Evolutionary conservation across 768 basidiomycete species (phyloP), one percentile per base, ranked within the genome.

Genomic region (Trichaptum fuscoviolaceum): DNA sequence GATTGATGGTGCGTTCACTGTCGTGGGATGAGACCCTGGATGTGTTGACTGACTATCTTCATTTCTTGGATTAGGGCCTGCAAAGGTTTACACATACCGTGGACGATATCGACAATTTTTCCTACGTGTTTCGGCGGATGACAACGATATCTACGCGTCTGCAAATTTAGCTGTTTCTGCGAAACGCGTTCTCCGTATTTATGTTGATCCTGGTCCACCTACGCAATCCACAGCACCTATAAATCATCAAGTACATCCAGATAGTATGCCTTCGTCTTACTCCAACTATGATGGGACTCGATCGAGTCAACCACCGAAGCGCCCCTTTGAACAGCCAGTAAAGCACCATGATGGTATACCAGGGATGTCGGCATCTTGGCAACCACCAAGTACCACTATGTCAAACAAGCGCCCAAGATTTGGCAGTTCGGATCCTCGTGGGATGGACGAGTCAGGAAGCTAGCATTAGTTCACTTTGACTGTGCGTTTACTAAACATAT

Each of bases 81-180:
- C 89, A 27, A 86, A 83, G 72, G 86, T 87, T 30, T 91, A 84
- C 69, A 85, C 85, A 1, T 76, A 85, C 73, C 84, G 90, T 27
- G 89, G 89, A 34, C 84, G 83, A 76, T 91, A 87, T 73, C 81
- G 85, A 63, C 90, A 92, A 70, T 80, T 86, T 64, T 85, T 92
- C 70, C 79, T 91, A 71, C 84, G 87, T 34, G 81, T 91, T 27
- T 79, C 83, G 9, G 78, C 80, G 34, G 80, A 84, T n/a, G 84
- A 86, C 70, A 77, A 75, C 27, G 80, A 84, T 63, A 80, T 85
- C 23, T 84, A 76, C 67, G 78, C 78, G 26, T 79, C 84, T 3
- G 84, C 85, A n/a, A 86, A 90, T 71, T 76, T 92, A 23, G 59
- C 59, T 17, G 59, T 61, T 25, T 34, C 59, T 17, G 25, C 59